A percentile compares a stretch with the other conserved stretches of the same genome.
phyloP scores from a whole-genome alignment of 2,329 filamentous ascomycete species.

The Dactylellina haptotyla region DNA sequence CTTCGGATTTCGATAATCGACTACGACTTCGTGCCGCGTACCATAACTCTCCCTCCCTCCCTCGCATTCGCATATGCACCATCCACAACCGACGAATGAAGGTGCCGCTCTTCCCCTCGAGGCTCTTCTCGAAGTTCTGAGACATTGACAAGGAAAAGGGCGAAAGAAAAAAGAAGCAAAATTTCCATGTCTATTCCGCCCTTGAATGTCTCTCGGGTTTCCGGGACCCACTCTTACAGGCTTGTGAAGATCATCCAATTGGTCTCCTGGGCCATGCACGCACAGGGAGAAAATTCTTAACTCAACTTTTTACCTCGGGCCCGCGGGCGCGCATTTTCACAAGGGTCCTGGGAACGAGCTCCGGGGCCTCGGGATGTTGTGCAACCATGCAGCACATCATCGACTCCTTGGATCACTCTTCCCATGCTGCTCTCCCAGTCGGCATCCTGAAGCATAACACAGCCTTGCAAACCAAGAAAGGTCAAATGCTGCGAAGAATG shows the following conservation, averaged over 20 bases:
- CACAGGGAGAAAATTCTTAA: constrained; percentile 14
- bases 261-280: not conserved
- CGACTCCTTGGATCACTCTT: constrained; percentile 4
- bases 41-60: not conserved
- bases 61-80: not conserved
- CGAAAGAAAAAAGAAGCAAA: not conserved
- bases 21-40: not conserved
- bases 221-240: constrained; percentile 9
- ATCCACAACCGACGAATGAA: not conserved
- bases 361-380: constrained; percentile 52
- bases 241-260: constrained; percentile 25
- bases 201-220: not conserved
- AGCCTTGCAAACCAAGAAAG: constrained; percentile 6
- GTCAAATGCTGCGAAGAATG: not conserved
- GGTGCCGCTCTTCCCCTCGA: not conserved
- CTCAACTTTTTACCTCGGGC: constrained; percentile 40
- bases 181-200: not conserved
- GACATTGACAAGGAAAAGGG: constrained; percentile 10
- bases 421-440: not conserved
- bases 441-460: not conserved
- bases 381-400: constrained; percentile 39
- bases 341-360: constrained; percentile 18
- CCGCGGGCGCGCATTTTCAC: not conserved
- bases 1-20: not conserved
- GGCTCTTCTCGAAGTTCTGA: not conserved